Conservation (phyloP, 148 eudicot species). For the Spergularia marina region DNA sequence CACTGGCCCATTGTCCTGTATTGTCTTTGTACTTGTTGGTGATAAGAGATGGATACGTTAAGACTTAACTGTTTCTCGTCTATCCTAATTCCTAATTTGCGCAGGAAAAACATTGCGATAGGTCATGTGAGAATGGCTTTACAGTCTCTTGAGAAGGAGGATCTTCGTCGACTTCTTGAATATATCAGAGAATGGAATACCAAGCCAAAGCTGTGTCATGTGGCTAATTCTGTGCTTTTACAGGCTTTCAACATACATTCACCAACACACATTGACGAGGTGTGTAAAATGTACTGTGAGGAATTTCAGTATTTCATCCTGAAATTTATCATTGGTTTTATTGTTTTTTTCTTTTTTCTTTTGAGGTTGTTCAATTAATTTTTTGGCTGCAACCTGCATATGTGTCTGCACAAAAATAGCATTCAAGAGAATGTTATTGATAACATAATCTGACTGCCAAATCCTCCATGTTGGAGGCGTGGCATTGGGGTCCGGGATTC, state of each 20-base stretch:
- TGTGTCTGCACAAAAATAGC: background rate
- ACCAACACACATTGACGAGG: constrained; percentile 88
- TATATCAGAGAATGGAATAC: constrained; percentile 97
- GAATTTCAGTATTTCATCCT: constrained; percentile 6
- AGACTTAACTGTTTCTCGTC: background rate
- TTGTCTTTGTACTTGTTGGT: background rate
- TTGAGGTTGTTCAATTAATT: background rate
- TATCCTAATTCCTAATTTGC: constrained; percentile 8
- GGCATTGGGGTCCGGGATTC: too few species aligned
- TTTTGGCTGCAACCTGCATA: background rate
- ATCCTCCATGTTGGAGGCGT: too few species aligned
- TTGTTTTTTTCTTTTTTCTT: too few species aligned
- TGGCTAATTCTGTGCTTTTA: constrained; percentile 84
- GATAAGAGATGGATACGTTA: background rate
- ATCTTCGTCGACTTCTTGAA: constrained; percentile 63
- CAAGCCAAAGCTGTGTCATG: constrained; percentile 85
- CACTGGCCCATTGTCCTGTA: background rate
- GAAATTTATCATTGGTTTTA: background rate
- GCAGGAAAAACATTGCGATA: constrained; percentile 57
- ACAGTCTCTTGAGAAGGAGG: constrained; percentile 62
- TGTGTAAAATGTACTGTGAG: constrained; percentile 16
- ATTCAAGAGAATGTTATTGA: background rate
- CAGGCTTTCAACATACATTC: constrained; percentile 68
- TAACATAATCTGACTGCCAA: too few species aligned
- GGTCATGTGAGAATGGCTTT: constrained; percentile 61